Evolutionary conservation across 2,329 filamentous ascomycete genomes (phyloP).

Genomic region (Fusarium staphyleae): DNA sequence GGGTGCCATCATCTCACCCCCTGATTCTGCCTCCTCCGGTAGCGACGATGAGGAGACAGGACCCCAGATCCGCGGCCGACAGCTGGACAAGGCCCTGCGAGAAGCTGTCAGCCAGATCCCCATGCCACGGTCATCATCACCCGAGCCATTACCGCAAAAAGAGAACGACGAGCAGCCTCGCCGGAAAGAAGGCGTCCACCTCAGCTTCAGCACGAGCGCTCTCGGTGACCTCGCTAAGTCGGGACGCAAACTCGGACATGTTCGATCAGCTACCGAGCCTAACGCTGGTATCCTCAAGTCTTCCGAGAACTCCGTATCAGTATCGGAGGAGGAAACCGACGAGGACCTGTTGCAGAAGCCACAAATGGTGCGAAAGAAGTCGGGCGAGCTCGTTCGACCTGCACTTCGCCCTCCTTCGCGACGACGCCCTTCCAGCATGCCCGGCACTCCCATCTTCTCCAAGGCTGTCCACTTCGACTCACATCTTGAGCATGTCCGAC

Average conservation of each 20-base stretch:
- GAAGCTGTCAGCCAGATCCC: constrained; percentile 84
- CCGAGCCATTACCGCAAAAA: constrained; percentile 44
- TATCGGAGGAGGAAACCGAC: constrained; percentile 70
- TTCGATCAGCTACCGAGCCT: constrained; percentile 64
- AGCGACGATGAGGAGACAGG: constrained; percentile 85
- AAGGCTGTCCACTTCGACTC: constrained; percentile 99
- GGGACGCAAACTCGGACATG: constrained; percentile 56
- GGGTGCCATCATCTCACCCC: constrained; percentile 88
- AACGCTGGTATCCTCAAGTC: constrained; percentile 56
- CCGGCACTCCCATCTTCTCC: constrained; percentile 91
- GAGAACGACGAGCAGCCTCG: constrained; percentile 55
- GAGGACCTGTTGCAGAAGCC: constrained; percentile 72
- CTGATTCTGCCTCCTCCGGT: constrained; percentile 80
- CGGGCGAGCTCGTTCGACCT: constrained; percentile 92
- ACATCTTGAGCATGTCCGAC: constrained; percentile 92
- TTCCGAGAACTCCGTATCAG: constrained; percentile 57
- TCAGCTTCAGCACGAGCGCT: constrained; percentile 57
- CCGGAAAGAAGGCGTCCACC: constrained; percentile 49
- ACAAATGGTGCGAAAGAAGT: constrained; percentile 97
- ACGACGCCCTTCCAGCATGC: constrained; percentile 92
- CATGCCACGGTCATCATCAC: constrained; percentile 53
- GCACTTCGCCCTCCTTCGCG: constrained; percentile 82
- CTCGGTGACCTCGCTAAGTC: constrained; percentile 52
- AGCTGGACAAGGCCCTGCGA: constrained; percentile 71
- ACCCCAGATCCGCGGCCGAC: constrained; percentile 54